phyloP scores from a whole-genome alignment of 805 yeast genomes.

The Starmerella bombicola region DNA sequence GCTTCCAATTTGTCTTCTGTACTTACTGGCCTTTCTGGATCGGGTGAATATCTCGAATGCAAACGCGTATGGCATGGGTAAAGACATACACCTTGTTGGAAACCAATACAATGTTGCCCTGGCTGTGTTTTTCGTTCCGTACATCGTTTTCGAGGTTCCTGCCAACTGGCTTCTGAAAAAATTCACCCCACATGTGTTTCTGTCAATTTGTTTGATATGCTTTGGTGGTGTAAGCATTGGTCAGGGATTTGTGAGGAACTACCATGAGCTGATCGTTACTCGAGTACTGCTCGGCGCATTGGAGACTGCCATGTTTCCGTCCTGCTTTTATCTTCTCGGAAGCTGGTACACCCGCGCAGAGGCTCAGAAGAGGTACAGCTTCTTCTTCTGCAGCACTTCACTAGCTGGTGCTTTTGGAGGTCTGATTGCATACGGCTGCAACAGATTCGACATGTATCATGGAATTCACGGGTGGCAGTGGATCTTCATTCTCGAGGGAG shows the following conservation, averaged over 20 bases:
- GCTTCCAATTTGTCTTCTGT: conserved; percentile 63
- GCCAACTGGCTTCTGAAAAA: conserved; percentile 50
- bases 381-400: conserved; percentile 58
- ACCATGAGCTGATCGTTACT: conserved; percentile 47
- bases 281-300: conserved; percentile 55
- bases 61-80: conserved; percentile 52
- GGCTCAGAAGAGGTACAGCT: conserved; percentile 55
- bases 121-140: conserved; percentile 62
- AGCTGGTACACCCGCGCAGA: conserved; percentile 54
- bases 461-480: conserved; percentile 41
- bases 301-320: conserved; percentile 65
- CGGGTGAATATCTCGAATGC: conserved; percentile 78
- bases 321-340: conserved; percentile 56
- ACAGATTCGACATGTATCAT: conserved; percentile 38
- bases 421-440: conserved; percentile 52
- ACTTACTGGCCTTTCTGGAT: conserved; percentile 66
- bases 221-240: conserved; percentile 56
- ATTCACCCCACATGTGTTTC: conserved; percentile 53
- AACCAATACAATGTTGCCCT: conserved; percentile 52
- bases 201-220: conserved; percentile 43
- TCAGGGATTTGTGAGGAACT: conserved; percentile 51
- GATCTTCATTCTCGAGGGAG: conserved; percentile 43
- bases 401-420: conserved; percentile 74
- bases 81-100: conserved; percentile 42
- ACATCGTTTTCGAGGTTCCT: conserved; percentile 49